Base-by-base conservation (phyloP, 305 asterid genomes). In the Solanum hybrid region DNA sequence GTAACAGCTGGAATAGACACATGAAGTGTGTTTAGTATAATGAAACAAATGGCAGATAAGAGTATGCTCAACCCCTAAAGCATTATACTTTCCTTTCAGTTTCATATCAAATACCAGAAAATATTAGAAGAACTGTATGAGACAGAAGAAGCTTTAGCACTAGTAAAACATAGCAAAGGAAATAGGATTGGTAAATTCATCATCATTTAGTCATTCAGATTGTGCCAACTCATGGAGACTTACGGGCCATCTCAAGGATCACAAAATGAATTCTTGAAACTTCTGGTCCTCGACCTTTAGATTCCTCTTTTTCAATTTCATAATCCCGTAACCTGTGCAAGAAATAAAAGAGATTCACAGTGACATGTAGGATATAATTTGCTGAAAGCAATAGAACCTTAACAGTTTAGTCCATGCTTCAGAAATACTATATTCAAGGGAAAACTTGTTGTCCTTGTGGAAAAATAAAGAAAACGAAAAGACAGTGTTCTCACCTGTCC, bases 221-320 rank as follows among this genome's bases (percentile, higher is more conserved):
- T 88, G 64, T 86, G 75, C 22, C 37, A 39, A 90, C 88, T 88
- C 26, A 86, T 24, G 90, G 75, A 87, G 76, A 97, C 99, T 96
- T 90, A 97, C 99, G 99, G 57, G 99, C 99, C 99, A 97, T 94
- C 94, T 97, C 99, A 76, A 97, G 89, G 90, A 97, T 96, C 90
- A 96, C 98, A 81, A 94, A 97, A 92, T 95, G 93, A 90, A 97
- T 82, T 92, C 98, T 94, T 81, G 95, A 89, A 86, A 96, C 99
- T 92, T 93, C 97, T 89, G 99, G 98, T 90, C 99, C 99, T 42
- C 95, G 99, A 76, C 89, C 93, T 80, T 89, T 89, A 69, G 96
- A 94, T 89, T 93, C 94, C 89, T 94, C 98, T 11, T 82, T 90
- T 81, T 93, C 94, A 42, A 94, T 92, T 93, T 97, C 99, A 92